Conservation (phyloP, 2,329 filamentous ascomycete species). For the Beauveria bassiana region DNA sequence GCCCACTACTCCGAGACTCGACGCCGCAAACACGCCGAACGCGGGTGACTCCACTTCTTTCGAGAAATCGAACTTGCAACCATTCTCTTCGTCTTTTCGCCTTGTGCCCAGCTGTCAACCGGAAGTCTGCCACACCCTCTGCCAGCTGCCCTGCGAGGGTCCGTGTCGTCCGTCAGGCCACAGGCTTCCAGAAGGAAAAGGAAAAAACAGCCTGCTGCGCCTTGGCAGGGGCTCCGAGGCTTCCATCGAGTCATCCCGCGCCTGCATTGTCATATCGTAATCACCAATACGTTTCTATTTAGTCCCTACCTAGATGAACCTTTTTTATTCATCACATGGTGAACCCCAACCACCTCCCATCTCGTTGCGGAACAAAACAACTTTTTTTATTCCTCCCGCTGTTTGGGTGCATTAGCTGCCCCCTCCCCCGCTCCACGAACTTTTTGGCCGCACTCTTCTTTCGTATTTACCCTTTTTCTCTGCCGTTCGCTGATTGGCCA, state of each 20-base stretch:
- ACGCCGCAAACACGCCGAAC: slow-evolving; percentile 6
- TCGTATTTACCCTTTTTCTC: background rate
- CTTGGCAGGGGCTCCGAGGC: background rate
- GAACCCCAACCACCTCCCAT: background rate
- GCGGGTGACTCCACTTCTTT: background rate
- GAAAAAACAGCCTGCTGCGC: background rate
- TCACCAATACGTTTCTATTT: background rate
- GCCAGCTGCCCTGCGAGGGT: background rate
- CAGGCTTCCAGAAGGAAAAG: background rate
- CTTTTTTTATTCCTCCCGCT: background rate
- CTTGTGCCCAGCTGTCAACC: background rate
- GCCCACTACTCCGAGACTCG: background rate
- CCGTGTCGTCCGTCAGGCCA: background rate
- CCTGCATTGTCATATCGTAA: background rate
- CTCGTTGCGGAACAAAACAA: background rate
- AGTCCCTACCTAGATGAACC: background rate
- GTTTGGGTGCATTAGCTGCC: background rate
- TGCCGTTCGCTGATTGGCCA: background rate
- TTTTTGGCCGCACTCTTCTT: background rate
- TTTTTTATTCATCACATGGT: background rate
- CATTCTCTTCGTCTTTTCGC: background rate
- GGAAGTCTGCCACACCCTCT: background rate
- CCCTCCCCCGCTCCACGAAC: background rate
- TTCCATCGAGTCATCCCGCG: background rate
- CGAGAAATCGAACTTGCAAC: background rate